Percentiles rank a stretch among this genome's conserved stretches.
Evolutionary conservation across 1,284 basidiomycete genomes (phyloP).

Genomic region (Cryptococcus sp.): DNA sequence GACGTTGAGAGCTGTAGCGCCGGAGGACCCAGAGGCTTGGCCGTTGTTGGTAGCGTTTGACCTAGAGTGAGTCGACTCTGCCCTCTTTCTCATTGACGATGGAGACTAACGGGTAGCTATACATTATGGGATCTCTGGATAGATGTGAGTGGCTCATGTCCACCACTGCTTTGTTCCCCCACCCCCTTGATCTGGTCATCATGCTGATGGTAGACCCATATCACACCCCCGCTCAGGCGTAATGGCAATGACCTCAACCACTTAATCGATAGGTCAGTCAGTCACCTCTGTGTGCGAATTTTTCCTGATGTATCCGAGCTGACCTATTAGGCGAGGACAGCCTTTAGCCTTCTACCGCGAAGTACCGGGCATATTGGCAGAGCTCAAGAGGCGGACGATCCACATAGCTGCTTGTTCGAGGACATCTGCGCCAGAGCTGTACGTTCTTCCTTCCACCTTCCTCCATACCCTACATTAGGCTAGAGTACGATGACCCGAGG

Average conservation of each 20-base stretch:
- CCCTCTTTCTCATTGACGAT: not conserved
- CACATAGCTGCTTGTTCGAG: conserved; percentile 70
- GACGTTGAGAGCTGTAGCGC: conserved; percentile 14
- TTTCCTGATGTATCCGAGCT: not conserved
- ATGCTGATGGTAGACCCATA: conserved; percentile 29
- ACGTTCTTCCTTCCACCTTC: conserved; percentile 35
- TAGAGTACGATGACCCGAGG: too few relatives aligned
- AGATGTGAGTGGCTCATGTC: conserved; percentile 49
- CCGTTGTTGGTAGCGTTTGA: conserved; percentile 76
- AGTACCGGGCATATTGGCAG: conserved; percentile 68
- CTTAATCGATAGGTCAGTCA: conserved; percentile 56
- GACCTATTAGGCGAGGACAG: conserved; percentile 51
- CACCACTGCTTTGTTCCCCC: not conserved
- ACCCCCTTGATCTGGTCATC: not conserved
- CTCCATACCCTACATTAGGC: not conserved
- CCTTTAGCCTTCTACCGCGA: conserved; percentile 66
- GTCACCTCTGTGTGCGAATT: not conserved
- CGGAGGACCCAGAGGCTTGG: conserved; percentile 43
- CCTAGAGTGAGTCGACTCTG: conserved; percentile 59
- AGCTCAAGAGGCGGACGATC: conserved; percentile 54
- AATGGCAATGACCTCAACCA: conserved; percentile 56
- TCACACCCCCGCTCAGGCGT: conserved; percentile 58
- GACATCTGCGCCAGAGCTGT: conserved; percentile 66
- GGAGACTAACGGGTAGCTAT: conserved; percentile 52
- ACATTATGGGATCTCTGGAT: conserved; percentile 82